Conservation (phyloP, 805 yeast species). For the Metschnikowia aberdeeniae region DNA sequence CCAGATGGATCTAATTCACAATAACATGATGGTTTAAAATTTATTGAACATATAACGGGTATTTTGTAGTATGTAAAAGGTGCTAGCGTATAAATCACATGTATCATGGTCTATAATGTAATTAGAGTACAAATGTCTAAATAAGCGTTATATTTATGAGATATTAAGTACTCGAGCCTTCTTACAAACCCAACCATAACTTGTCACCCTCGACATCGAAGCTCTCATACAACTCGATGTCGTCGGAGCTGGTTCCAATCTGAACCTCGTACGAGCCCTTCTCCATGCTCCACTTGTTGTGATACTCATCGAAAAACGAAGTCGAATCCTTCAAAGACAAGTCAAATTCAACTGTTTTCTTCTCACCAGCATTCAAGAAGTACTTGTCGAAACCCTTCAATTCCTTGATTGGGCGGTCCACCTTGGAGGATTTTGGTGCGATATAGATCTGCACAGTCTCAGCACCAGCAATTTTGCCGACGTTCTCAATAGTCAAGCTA, state of each 20-base stretch:
- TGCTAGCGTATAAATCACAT: no score
- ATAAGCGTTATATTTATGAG: neutral
- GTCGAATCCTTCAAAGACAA: slow-evolving; percentile 47
- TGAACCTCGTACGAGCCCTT: slow-evolving; percentile 47
- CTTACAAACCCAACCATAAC: slow-evolving; percentile 15
- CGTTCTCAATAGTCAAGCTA: slow-evolving; percentile 42
- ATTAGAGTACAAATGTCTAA: neutral
- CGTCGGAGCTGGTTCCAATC: slow-evolving; percentile 41
- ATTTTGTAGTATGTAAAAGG: no score
- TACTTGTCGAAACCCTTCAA: slow-evolving; percentile 56
- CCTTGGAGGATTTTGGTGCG: slow-evolving; percentile 30
- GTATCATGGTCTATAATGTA: no score
- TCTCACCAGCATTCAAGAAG: slow-evolving; percentile 41
- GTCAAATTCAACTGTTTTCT: slow-evolving; percentile 32
- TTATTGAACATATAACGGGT: no score
- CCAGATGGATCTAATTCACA: neutral
- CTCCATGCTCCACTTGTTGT: slow-evolving; percentile 48
- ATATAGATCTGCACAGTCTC: slow-evolving; percentile 58
- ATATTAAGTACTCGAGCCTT: no score
- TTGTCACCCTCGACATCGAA: slow-evolving; percentile 7
- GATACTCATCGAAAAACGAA: slow-evolving; percentile 51
- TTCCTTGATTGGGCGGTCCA: slow-evolving; percentile 55
- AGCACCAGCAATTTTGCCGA: slow-evolving; percentile 46
- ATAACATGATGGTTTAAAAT: no score
- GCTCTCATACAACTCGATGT: slow-evolving; percentile 15